Conservation (phyloP, 2,329 filamentous ascomycete genomes). For the Pseudocercospora fijiensis region DNA sequence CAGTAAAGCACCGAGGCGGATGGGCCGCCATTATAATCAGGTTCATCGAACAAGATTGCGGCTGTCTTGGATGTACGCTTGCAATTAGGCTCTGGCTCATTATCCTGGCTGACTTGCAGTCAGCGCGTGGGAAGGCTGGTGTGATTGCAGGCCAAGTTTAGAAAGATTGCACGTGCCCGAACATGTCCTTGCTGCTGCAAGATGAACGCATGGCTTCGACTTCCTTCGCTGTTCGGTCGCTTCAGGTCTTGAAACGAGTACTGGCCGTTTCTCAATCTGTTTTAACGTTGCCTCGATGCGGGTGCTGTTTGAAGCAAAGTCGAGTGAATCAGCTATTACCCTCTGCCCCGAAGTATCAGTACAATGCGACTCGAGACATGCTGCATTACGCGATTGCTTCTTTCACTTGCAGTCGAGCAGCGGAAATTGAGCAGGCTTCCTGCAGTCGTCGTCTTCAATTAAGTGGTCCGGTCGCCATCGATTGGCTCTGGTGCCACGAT, state of each 20-base stretch:
- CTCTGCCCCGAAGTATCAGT: neutral
- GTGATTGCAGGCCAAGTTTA: slow-evolving; percentile 3
- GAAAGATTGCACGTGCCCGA: slow-evolving; percentile 2
- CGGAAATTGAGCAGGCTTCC: neutral
- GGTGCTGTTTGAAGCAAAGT: neutral
- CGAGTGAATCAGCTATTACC: neutral
- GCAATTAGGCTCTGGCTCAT: slow-evolving; percentile 2
- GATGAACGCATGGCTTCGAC: neutral
- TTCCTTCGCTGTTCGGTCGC: neutral
- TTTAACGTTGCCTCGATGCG: neutral
- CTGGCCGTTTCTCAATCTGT: neutral
- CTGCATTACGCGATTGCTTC: neutral
- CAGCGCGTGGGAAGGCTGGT: neutral
- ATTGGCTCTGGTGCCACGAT: neutral
- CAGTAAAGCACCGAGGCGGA: neutral
- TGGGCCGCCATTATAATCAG: slow-evolving; percentile 1
- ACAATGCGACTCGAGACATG: neutral
- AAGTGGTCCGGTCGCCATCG: neutral
- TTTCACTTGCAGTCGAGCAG: neutral
- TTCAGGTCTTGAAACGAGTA: neutral
- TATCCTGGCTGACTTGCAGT: neutral
- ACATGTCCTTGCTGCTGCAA: slow-evolving; percentile 2
- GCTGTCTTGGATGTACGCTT: neutral
- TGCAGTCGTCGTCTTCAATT: neutral
- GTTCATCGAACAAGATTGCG: neutral